Conservation (phyloP, 345 rosid species). For the Linum trigynum region DNA sequence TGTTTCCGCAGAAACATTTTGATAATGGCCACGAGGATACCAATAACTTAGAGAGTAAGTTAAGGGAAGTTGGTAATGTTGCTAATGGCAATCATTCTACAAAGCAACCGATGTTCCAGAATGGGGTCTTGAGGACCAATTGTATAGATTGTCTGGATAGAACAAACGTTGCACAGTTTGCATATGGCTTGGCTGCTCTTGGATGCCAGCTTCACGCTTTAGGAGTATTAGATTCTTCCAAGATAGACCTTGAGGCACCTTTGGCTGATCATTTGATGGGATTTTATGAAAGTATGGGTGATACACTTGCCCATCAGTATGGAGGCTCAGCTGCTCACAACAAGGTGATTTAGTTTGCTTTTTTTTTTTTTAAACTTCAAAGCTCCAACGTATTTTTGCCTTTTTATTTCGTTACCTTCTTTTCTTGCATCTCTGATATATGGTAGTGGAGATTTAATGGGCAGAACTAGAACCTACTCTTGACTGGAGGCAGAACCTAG, state of each 20-base stretch:
- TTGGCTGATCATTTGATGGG: conserved; percentile 82
- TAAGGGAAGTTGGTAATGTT: conserved; percentile 29
- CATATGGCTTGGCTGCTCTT: conserved; percentile 91
- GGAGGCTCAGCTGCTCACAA: conserved; percentile 92
- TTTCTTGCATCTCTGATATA: neutral
- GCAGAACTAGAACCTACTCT: too few species aligned
- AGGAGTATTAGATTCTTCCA: conserved; percentile 51
- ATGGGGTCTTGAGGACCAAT: conserved; percentile 89
- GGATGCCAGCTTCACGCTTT: conserved; percentile 83
- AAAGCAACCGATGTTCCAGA: conserved; percentile 59
- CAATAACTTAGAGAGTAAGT: conserved; percentile 34
- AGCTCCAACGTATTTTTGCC: neutral
- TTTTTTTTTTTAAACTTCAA: neutral
- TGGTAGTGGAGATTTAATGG: too few species aligned
- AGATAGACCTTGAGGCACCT: conserved; percentile 69
- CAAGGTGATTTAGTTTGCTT: conserved; percentile 32
- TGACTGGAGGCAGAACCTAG: neutral
- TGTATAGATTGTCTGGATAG: conserved; percentile 99
- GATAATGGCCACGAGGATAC: conserved; percentile 37
- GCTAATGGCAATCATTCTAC: conserved; percentile 41
- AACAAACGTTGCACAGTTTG: conserved; percentile 97
- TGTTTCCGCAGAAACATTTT: conserved; percentile 28
- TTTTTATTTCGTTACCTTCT: neutral
- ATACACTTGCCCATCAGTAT: conserved; percentile 80
- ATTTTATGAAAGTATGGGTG: conserved; percentile 81